Conservation (phyloP, 257 asterid species). For the Catharanthus roseus region DNA sequence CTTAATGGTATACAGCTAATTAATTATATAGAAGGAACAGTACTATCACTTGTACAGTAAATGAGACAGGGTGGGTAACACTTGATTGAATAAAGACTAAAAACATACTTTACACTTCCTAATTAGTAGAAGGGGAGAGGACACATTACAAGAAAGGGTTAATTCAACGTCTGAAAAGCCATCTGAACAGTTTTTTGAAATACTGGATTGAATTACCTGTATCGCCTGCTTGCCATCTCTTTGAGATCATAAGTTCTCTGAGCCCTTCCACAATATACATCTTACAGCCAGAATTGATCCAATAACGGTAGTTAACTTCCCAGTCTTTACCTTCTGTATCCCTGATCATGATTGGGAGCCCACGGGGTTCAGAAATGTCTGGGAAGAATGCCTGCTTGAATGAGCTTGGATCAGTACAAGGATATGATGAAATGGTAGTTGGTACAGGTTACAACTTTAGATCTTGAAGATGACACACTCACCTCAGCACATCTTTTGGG, state of each 20-base stretch:
- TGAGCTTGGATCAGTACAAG: not conserved
- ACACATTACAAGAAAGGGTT: not conserved
- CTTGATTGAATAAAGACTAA: constrained; percentile 2
- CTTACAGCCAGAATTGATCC: constrained; percentile 52
- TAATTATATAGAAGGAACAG: not conserved
- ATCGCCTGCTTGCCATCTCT: constrained; percentile 69
- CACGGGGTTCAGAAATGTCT: constrained; percentile 45
- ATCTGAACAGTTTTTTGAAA: not conserved
- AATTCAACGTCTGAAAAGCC: not conserved
- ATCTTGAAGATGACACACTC: constrained; percentile 19
- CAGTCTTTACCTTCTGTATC: constrained; percentile 66
- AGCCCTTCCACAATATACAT: constrained; percentile 67
- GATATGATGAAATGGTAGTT: not conserved
- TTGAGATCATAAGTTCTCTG: constrained; percentile 51
- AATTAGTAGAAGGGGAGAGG: not conserved
- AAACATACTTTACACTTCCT: not conserved
- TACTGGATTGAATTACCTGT: constrained; percentile 34
- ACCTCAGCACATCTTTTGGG: constrained; percentile 75
- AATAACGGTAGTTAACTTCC: constrained; percentile 56
- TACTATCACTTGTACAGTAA: not conserved
- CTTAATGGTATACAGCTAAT: not conserved
- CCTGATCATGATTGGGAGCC: constrained; percentile 44
- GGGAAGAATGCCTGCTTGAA: constrained; percentile 60
- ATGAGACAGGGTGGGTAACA: not conserved
- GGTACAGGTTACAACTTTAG: not conserved